Evolutionary conservation across 2,329 filamentous ascomycete genomes (phyloP).

Genomic region (Paracamarosporium sp.): DNA sequence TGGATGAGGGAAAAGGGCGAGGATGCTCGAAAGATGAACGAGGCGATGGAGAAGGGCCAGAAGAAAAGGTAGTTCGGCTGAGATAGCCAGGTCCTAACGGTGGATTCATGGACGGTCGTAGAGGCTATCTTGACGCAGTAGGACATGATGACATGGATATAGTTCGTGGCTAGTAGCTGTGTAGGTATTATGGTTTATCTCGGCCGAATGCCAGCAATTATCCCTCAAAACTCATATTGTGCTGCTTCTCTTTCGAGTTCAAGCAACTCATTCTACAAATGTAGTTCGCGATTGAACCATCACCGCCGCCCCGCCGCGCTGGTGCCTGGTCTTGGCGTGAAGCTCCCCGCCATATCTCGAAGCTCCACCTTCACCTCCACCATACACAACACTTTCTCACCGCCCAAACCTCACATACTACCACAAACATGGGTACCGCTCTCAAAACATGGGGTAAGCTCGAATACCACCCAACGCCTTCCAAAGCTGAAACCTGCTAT

Average conservation of each 20-base stretch:
- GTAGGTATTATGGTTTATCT: no score
- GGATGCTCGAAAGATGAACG: conserved; percentile 88
- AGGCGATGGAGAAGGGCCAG: conserved; percentile 35
- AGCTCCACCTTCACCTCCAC: conserved; percentile 9
- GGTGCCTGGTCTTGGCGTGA: conserved; percentile 34
- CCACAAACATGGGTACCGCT: conserved; percentile 39
- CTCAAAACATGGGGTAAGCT: conserved; percentile 47
- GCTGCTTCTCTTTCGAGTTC: background rate
- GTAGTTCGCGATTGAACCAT: background rate
- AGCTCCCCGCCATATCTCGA: conserved; percentile 16
- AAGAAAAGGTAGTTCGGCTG: conserved; percentile 17
- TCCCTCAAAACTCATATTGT: no score
- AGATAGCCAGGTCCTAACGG: background rate
- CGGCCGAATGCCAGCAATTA: no score
- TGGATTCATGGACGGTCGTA: no score
- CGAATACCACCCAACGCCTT: background rate
- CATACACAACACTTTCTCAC: conserved; percentile 11
- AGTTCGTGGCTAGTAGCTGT: no score
- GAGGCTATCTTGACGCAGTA: no score
- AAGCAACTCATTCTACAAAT: no score
- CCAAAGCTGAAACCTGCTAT: background rate
- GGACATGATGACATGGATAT: no score
- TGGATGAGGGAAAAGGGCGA: conserved; percentile 90
- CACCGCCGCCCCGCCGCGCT: conserved; percentile 8
- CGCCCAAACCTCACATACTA: conserved; percentile 4